A percentile compares a stretch with the other conserved stretches of the same genome.
These are phyloP conservation scores for Fomitopsis schrenkii DNA, from an alignment of 1,284 basidiomycete species.

Conservation along the genomic window DNA sequence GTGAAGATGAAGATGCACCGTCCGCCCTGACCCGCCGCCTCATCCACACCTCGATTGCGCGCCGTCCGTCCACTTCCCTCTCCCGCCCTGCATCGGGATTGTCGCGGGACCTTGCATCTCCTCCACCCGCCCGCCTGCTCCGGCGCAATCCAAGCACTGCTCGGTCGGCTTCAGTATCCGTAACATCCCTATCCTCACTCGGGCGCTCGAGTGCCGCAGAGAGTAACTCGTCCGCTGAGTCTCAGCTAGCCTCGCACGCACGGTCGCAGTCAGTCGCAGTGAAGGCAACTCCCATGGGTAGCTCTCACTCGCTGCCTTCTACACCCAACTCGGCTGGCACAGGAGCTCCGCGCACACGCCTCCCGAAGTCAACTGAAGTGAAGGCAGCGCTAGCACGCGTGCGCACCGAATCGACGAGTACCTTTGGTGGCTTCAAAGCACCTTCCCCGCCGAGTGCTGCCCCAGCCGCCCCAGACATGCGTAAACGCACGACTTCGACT, in stretches of 20 bases:
- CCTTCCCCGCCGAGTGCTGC: neutral
- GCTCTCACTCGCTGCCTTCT: neutral
- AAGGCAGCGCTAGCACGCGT: neutral
- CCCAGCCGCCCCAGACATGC: neutral
- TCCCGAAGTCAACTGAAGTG: slow-evolving; percentile 1
- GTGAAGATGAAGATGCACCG: slow-evolving; percentile 80
- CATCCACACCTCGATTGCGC: slow-evolving; percentile 52
- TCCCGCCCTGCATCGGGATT: slow-evolving; percentile 17
- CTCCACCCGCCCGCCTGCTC: slow-evolving; percentile 9
- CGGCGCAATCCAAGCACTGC: slow-evolving; percentile 1
- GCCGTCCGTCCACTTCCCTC: slow-evolving; percentile 25
- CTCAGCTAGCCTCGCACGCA: neutral
- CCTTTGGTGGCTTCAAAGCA: neutral
- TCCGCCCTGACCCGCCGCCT: slow-evolving; percentile 66
- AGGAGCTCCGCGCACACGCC: neutral
- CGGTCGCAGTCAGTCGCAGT: neutral
- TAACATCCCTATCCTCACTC: slow-evolving; percentile 1
- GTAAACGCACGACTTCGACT: neutral
- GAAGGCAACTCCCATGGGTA: neutral
- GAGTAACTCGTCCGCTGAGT: neutral
- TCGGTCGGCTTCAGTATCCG: slow-evolving; percentile 12
- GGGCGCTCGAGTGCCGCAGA: neutral
- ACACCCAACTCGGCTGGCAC: neutral
- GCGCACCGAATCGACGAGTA: slow-evolving; percentile 1
- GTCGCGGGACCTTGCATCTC: slow-evolving; percentile 4